A percentile compares a stretch with the other conserved stretches of the same genome.
phyloP scores from a whole-genome alignment of 352 stramenopile species.

The Blastocystis sp. region DNA sequence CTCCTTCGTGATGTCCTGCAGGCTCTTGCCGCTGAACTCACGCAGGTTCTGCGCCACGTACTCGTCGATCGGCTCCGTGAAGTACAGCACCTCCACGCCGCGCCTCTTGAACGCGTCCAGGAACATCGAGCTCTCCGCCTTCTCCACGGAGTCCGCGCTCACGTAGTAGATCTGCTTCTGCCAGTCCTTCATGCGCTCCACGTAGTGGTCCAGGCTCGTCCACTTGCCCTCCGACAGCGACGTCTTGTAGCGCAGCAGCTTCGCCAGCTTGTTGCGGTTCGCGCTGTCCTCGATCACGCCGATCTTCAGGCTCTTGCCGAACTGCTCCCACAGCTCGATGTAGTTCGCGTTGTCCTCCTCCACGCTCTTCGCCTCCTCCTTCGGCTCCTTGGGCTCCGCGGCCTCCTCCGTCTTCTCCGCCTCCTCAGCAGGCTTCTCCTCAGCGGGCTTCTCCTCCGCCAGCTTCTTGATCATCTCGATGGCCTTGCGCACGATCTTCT shows the following conservation, averaged over 20 bases:
- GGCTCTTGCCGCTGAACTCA: constrained; percentile 88
- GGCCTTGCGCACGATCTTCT: constrained; percentile 98
- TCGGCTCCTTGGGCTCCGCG: constrained; percentile 76
- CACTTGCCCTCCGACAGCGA: constrained; percentile 85
- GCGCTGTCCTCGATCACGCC: constrained; percentile 94
- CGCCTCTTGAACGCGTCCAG: constrained; percentile 92
- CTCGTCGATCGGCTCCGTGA: constrained; percentile 97
- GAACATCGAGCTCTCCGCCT: constrained; percentile 89
- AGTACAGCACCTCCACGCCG: constrained; percentile 94
- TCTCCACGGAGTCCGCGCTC: constrained; percentile 86
- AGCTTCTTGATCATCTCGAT: constrained; percentile 96
- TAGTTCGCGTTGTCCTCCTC: constrained; percentile 81
- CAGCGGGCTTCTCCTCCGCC: constrained; percentile 74
- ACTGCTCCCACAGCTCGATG: constrained; percentile 96
- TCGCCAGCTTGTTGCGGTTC: constrained; percentile 89
- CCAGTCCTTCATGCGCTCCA: constrained; percentile 95
- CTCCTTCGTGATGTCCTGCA: constrained; percentile 94
- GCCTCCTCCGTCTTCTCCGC: constrained; percentile 75
- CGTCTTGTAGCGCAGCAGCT: constrained; percentile 93
- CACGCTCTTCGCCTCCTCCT: constrained; percentile 71
- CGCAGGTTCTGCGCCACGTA: constrained; percentile 90
- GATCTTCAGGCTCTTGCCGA: constrained; percentile 96
- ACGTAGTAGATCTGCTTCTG: constrained; percentile 98
- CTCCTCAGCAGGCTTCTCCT: constrained; percentile 74
- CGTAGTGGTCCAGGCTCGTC: constrained; percentile 90